A percentile compares a stretch with the other conserved stretches of the same genome.
These are phyloP conservation scores for Penicillium brasilianum DNA, from an alignment of 2,329 filamentous ascomycete genomes.

Conservation along the genomic window DNA sequence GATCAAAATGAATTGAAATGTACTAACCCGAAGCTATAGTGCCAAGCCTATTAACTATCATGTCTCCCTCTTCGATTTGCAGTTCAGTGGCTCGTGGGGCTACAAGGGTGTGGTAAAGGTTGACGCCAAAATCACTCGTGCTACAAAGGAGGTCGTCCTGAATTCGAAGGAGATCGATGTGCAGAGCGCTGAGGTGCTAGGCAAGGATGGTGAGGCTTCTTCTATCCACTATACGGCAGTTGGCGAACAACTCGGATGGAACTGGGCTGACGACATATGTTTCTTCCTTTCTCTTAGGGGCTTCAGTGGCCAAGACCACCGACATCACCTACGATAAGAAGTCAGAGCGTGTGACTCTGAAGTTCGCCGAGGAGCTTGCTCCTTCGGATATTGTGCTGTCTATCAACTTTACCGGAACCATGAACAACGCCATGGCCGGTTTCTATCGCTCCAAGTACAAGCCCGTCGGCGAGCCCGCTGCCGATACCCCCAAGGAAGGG, in stretches of 20 bases:
- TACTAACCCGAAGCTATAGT: conserved; percentile 43
- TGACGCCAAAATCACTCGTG: conserved; percentile 71
- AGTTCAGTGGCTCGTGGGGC: conserved; percentile 72
- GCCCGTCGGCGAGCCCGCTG: conserved; percentile 71
- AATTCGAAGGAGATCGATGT: conserved; percentile 87
- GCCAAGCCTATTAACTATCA: conserved; percentile 87
- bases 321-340: conserved; percentile 80
- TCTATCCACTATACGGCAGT: not conserved
- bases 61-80: conserved; percentile 79
- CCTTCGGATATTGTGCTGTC: conserved; percentile 70
- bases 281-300: conserved; percentile 27
- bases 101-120: conserved; percentile 89
- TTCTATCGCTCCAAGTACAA: conserved; percentile 97
- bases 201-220: conserved; percentile 39
- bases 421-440: conserved; percentile 90
- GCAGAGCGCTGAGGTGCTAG: conserved; percentile 57
- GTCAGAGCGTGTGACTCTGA: conserved; percentile 80
- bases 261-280: conserved; percentile 3
- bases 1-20: not conserved
- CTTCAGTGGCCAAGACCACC: conserved; percentile 56
- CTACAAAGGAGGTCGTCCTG: conserved; percentile 77
- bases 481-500: conserved; percentile 76
- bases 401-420: conserved; percentile 77
- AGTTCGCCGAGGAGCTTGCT: conserved; percentile 74
- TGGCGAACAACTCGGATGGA: not conserved